phyloP scores from a whole-genome alignment of 225 moss, liverwort and hornwort genomes.

The Physcomitrellopsis africana region DNA sequence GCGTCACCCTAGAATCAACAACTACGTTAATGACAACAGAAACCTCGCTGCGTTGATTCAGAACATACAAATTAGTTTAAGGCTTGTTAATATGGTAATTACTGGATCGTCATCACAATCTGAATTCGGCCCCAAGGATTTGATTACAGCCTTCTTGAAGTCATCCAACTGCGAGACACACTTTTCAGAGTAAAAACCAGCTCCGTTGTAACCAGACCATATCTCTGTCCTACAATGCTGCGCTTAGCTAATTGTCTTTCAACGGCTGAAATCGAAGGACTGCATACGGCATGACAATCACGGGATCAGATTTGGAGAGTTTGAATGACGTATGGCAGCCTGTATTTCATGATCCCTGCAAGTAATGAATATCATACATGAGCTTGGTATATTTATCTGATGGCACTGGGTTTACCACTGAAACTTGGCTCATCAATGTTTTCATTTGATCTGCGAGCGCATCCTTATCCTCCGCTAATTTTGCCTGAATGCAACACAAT shows the following conservation, averaged over 20 bases:
- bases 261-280: not conserved
- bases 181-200: not conserved
- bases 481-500: slow-evolving; percentile 32
- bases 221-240: too few relatives aligned
- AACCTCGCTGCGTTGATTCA: too few relatives aligned
- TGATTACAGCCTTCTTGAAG: slow-evolving; percentile 48
- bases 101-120: slow-evolving; percentile 28
- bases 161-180: slow-evolving; percentile 42
- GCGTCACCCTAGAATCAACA: too few relatives aligned
- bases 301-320: not conserved
- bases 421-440: slow-evolving; percentile 45
- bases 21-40: too few relatives aligned
- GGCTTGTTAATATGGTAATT: not conserved
- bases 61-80: too few relatives aligned
- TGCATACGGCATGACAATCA: too few relatives aligned
- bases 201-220: not conserved
- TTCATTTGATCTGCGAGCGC: slow-evolving; percentile 45
- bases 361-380: not conserved
- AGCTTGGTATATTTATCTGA: not conserved
- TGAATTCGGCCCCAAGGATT: slow-evolving; percentile 33
- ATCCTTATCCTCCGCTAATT: slow-evolving; percentile 40
- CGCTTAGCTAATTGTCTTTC: too few relatives aligned
- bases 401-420: slow-evolving; percentile 29
- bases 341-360: not conserved
- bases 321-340: not conserved